Base-by-base conservation (phyloP, 805 yeast species). In the Yarrowia yakushimensis region DNA sequence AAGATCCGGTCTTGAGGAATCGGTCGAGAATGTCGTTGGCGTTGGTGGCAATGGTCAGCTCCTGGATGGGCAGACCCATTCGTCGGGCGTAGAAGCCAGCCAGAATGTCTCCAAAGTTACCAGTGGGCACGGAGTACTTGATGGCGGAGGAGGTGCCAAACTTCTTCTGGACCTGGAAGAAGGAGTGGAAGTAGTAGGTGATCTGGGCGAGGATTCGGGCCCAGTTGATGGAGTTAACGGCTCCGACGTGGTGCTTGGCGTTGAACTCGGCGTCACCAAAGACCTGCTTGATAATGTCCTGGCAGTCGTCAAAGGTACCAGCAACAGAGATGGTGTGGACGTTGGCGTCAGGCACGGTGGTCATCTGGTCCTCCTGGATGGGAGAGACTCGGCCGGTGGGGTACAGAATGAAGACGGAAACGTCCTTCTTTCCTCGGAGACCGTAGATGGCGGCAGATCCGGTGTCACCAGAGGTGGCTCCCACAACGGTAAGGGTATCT, bases 361-460 rank as follows among this genome's bases (percentile, higher is more conserved):
- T 89, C 99, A 94, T 94, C 78, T 94, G 99, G 69, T 88, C 90
- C 78, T 94, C 99, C 80, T 94, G 99, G 67, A 94, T 87, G 43
- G 97, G 97, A 34, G 98, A 92, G 63, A 94, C 94, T 74, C 97
- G 85, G 55, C 98, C 99, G 9, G 96, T 90, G 70, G 99, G 99
- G 73, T 93, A 94, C 69, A 94, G 78, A 67, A 94, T 94, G 76
- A 94, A 94, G 22, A 94, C 99, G 30, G 96, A 88, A n/a, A 94
- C 97, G 74, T 94, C 98, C 76, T 91, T 88, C 78, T 94, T 94
- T 74, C 96, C 96, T 78, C 99, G 84, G 68, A 94, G 82, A 62
- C 99, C 99, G 77, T 94, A 94, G 68, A 94, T 94, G 66, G 99
- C 99, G 62, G 99, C 99, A 61, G 97, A 88, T 65, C 99, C 99